Evolutionary conservation across 164 flowering plant genomes (phyloP).

Genomic region (Saururus chinensis): DNA sequence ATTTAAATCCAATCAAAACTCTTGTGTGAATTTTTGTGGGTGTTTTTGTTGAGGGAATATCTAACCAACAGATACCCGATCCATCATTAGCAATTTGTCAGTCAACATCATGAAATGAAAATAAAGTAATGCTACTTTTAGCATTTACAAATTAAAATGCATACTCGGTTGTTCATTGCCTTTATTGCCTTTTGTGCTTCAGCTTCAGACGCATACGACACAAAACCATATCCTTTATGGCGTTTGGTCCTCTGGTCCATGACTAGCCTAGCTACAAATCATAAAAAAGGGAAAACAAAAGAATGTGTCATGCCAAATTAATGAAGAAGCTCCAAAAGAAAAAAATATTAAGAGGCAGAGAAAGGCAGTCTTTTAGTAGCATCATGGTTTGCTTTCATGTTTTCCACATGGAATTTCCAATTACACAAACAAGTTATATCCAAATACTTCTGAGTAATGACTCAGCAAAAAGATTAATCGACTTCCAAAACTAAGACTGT

Average conservation of each 20-base stretch:
- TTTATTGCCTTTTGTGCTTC: conserved; percentile 63
- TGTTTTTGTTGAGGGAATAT: too few species aligned
- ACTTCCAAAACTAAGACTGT: too few species aligned
- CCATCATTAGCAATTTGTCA: neutral
- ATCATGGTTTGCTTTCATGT: too few species aligned
- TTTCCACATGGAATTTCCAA: too few species aligned
- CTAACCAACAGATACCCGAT: too few species aligned
- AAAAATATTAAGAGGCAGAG: too few species aligned
- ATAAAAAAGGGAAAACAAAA: conserved; percentile 1
- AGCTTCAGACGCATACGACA: conserved; percentile 39
- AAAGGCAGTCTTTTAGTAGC: neutral
- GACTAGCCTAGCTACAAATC: conserved; percentile 34
- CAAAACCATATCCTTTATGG: conserved; percentile 83
- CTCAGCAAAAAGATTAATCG: too few species aligned
- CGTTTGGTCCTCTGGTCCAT: conserved; percentile 40
- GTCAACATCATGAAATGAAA: neutral
- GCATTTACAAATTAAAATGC: neutral
- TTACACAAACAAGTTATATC: too few species aligned
- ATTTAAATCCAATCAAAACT: too few species aligned
- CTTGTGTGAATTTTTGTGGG: too few species aligned
- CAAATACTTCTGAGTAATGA: too few species aligned
- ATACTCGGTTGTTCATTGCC: conserved; percentile 71
- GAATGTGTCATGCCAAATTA: neutral
- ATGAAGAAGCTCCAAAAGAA: neutral
- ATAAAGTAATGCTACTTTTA: too few species aligned